These are phyloP conservation scores for Pseudocercospora eumusae DNA, from an alignment of 2,329 filamentous ascomycete genomes.

Conservation along the genomic window DNA sequence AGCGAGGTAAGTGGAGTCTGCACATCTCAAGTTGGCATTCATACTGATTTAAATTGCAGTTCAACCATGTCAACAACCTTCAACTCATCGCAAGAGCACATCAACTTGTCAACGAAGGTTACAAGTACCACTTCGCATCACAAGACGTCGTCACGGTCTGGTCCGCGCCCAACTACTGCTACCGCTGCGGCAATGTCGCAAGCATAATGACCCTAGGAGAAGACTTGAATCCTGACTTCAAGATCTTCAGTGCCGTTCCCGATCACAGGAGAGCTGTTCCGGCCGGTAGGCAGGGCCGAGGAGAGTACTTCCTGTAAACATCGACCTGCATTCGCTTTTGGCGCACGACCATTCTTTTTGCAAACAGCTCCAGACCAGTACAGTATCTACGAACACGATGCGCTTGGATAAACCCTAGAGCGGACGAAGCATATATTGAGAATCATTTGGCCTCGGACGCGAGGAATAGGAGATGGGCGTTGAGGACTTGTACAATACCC, in stretches of 20 bases:
- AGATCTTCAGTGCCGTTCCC: conserved; percentile 86
- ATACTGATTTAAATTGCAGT: conserved; percentile 39
- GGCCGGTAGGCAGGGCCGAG: conserved; percentile 56
- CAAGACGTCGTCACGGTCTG: conserved; percentile 86
- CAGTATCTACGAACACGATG: neutral
- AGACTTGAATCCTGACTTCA: conserved; percentile 86
- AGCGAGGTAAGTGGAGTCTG: conserved; percentile 54
- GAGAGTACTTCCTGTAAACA: conserved; percentile 54
- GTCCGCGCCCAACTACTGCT: conserved; percentile 96
- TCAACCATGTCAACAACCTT: conserved; percentile 74
- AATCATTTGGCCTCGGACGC: neutral
- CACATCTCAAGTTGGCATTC: neutral
- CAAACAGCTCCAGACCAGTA: neutral
- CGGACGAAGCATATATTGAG: neutral
- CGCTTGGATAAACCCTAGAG: neutral
- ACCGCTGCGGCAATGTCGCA: conserved; percentile 86
- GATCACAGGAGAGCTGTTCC: conserved; percentile 81
- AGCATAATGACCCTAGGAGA: conserved; percentile 87
- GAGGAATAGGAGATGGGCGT: neutral
- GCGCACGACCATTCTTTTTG: neutral
- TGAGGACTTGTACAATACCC: conserved; percentile 7
- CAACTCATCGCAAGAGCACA: conserved; percentile 72
- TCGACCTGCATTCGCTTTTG: neutral
- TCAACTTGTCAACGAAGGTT: conserved; percentile 75
- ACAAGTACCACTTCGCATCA: conserved; percentile 91